Evolutionary conservation across 305 asterid genomes (phyloP).

Genomic region (Solanum hybrid): DNA sequence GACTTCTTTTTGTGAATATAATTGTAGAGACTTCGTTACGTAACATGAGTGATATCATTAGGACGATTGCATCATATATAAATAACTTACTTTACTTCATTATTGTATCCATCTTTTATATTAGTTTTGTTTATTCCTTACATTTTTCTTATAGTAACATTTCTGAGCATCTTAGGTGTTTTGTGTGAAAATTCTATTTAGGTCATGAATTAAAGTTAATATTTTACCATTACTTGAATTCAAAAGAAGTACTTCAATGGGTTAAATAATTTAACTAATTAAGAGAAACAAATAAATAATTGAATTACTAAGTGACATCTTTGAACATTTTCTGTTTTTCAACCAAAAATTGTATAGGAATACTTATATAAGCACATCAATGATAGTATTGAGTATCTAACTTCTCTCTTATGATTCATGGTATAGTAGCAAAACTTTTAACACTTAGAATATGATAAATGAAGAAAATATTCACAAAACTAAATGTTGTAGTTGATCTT

Average conservation of each 20-base stretch:
- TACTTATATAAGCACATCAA: not conserved
- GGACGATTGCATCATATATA: not conserved
- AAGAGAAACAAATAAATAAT: not conserved
- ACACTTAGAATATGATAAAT: not conserved
- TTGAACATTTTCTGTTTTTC: not conserved
- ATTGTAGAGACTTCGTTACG: too few species aligned
- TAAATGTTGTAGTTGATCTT: not conserved
- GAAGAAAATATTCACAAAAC: not conserved
- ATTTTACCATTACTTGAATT: not conserved
- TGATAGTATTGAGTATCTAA: not conserved
- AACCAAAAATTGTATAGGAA: not conserved
- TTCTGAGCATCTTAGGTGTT: not conserved
- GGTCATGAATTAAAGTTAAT: not conserved
- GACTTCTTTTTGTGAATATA: not conserved
- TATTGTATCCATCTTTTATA: not conserved
- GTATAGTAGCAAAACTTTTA: not conserved
- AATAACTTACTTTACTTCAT: not conserved
- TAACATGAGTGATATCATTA: not conserved
- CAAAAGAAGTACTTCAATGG: not conserved
- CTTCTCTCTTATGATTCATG: not conserved
- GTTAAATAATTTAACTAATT: not conserved
- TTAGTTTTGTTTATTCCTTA: not conserved
- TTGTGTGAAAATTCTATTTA: not conserved
- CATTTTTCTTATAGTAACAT: not conserved
- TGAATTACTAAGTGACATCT: not conserved